Evolutionary conservation across 192 early-diverging fungal species (phyloP).

Genomic region (Diversispora epigaea): DNA sequence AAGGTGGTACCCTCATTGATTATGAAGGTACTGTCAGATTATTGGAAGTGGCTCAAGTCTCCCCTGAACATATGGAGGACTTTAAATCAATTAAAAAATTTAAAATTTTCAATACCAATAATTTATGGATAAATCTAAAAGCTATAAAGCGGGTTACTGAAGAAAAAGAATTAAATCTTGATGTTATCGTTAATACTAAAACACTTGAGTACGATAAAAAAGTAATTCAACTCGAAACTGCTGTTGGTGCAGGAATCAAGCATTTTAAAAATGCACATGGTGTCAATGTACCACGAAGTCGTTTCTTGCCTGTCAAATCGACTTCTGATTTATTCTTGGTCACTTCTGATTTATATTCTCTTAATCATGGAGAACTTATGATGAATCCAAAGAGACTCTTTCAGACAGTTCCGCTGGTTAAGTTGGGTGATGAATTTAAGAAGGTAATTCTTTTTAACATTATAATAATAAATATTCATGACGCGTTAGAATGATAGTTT

Average conservation of each 20-base stretch:
- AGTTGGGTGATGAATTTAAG: constrained; percentile 98
- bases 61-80: constrained; percentile 93
- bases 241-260: constrained; percentile 98
- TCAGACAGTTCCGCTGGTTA: constrained; percentile 89
- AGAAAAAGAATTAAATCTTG: constrained; percentile 71
- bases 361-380: constrained; percentile 88
- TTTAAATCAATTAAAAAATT: constrained; percentile 99
- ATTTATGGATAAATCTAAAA: constrained; percentile 83
- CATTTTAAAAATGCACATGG: constrained; percentile 94
- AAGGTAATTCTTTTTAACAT: constrained; percentile 60
- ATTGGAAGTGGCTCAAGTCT: constrained; percentile 99
- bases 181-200: constrained; percentile 98
- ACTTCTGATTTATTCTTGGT: constrained; percentile 97
- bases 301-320: constrained; percentile 98
- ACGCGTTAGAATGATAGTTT: not conserved
- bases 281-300: constrained; percentile 95
- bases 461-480: not conserved
- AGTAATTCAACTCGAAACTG: constrained; percentile 98
- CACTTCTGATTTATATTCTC: constrained; percentile 90
- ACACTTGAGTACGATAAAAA: constrained; percentile 90
- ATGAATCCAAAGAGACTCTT: constrained; percentile 95
- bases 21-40: constrained; percentile 92
- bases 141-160: constrained; percentile 86
- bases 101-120: constrained; percentile 99
- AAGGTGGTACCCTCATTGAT: constrained; percentile 99